Percentiles rank a stretch among this genome's conserved stretches.
phyloP scores from a whole-genome alignment of 768 basidiomycete species.

The Boletus fagicola region DNA sequence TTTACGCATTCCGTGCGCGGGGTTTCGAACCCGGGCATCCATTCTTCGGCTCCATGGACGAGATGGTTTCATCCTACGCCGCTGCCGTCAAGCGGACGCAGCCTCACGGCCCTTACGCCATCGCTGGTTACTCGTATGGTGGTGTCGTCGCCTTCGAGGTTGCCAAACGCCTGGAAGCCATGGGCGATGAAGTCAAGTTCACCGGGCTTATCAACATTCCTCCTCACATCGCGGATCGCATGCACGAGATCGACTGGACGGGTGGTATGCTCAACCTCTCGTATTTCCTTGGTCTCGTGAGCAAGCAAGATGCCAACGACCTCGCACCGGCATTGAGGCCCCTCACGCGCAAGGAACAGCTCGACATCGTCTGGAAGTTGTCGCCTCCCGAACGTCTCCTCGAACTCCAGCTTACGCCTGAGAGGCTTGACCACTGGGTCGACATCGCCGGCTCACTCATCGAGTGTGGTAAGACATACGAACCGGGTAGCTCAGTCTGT shows the following conservation, averaged over 20 bases:
- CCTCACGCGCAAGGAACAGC: constrained; percentile 24
- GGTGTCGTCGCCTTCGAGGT: constrained; percentile 46
- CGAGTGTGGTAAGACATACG: constrained; percentile 31
- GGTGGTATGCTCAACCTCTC: constrained; percentile 37
- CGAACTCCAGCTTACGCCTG: constrained; percentile 29
- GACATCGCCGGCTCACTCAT: constrained; percentile 32
- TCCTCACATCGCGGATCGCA: constrained; percentile 40
- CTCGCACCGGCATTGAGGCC: constrained; percentile 21
- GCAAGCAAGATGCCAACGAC: constrained; percentile 25
- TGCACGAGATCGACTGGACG: constrained; percentile 39
- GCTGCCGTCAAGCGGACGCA: constrained; percentile 35
- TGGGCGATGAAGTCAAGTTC: constrained; percentile 38
- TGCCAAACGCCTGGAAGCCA: constrained; percentile 36
- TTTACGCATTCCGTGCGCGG: constrained; percentile 45
- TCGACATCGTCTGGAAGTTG: constrained; percentile 28
- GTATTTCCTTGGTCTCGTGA: constrained; percentile 39
- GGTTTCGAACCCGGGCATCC: constrained; percentile 42
- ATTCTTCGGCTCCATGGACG: constrained; percentile 36
- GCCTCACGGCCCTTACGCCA: constrained; percentile 39
- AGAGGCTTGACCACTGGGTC: constrained; percentile 30
- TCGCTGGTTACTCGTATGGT: constrained; percentile 47
- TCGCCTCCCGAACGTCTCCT: constrained; percentile 28
- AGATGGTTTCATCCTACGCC: constrained; percentile 41
- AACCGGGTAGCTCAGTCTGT: constrained; percentile 28
- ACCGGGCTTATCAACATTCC: constrained; percentile 44